Evolutionary conservation across 331 rosid species (phyloP), one percentile per base, ranked within the genome.

Genomic region (Cydonia oblonga): DNA sequence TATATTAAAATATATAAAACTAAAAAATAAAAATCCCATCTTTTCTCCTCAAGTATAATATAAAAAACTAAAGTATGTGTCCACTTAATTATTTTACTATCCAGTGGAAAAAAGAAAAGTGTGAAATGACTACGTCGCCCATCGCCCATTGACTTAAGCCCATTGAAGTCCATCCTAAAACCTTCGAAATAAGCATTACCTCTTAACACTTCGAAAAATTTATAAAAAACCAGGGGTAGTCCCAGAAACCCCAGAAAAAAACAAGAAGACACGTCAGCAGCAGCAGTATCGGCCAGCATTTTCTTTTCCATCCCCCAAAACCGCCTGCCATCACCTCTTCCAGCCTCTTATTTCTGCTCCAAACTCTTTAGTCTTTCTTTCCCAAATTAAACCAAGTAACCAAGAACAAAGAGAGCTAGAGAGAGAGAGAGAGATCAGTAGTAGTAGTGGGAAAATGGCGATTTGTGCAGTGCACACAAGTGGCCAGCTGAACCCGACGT

Each of bases 391-490:
- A 8, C 56, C 54, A 6, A 49, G 20, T 49, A 49, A 49, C 3
- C 20, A 49, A 49, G 54, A 49, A 49, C 54, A 16, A n/a, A 16
- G 54, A 49, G 53, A 46, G 42, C 42, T 35, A 35, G 40, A 9
- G 3, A 35, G 40, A 9, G 40, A 33, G 38, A 33, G 40, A 33
- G 38, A 32, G 35, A 32, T n/a, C n/a, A n/a, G n/a, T n/a, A n/a
- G 20, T 5, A 49, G 54, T 49, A 16, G 24, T 49, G 10, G 9
- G 10, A 13, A 22, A 80, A 92, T 92, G 98, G 90, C 96, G 80
- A 78, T 87, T 60, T 95, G 89, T 78, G 89, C 93, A 76, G 92
- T 89, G 58, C 85, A 89, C 89, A 86, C 97, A 75, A 91, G 35
- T 9, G 30, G 96, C 61, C 97, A 91, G 68, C 81, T 89, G 61